Evolutionary conservation across 2,329 filamentous ascomycete genomes (phyloP).

Genomic region (Phyllosticta capitalensis): DNA sequence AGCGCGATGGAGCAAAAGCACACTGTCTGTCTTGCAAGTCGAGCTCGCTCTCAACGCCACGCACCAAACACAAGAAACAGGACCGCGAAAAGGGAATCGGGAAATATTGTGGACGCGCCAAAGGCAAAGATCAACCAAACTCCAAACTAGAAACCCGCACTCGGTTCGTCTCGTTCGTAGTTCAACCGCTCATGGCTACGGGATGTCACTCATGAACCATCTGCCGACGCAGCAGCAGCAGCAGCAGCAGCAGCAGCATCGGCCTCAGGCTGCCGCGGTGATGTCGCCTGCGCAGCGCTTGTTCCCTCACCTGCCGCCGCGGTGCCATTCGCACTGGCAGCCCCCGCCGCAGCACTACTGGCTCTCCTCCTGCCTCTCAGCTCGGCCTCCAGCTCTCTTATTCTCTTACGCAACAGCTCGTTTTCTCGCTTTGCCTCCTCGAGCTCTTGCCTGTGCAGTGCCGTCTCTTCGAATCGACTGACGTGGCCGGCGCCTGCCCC

Average conservation of each 20-base stretch:
- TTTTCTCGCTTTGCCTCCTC: conserved; percentile 43
- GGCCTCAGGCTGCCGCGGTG: neutral
- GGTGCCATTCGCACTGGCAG: neutral
- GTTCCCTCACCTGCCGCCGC: neutral
- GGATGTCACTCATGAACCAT: neutral
- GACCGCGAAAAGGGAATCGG: too few species aligned
- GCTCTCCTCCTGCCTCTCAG: conserved; percentile 24
- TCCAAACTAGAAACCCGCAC: too few species aligned
- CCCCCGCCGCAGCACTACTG: conserved; percentile 10
- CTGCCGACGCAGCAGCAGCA: too few species aligned
- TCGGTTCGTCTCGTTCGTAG: too few species aligned
- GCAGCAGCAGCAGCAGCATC: neutral
- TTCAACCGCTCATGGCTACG: neutral
- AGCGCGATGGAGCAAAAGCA: too few species aligned
- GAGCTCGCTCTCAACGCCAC: too few species aligned
- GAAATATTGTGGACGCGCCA: too few species aligned
- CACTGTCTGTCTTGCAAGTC: too few species aligned
- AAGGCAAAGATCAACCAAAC: too few species aligned
- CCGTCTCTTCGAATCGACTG: conserved; percentile 33
- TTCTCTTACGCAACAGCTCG: conserved; percentile 36
- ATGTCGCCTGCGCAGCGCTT: neutral
- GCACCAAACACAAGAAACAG: too few species aligned
- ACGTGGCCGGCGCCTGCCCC: neutral
- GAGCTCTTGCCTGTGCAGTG: conserved; percentile 35
- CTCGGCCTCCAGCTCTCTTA: conserved; percentile 36